Base-by-base conservation (phyloP, 106 monocot species). In the Phalaenopsis equestris region DNA sequence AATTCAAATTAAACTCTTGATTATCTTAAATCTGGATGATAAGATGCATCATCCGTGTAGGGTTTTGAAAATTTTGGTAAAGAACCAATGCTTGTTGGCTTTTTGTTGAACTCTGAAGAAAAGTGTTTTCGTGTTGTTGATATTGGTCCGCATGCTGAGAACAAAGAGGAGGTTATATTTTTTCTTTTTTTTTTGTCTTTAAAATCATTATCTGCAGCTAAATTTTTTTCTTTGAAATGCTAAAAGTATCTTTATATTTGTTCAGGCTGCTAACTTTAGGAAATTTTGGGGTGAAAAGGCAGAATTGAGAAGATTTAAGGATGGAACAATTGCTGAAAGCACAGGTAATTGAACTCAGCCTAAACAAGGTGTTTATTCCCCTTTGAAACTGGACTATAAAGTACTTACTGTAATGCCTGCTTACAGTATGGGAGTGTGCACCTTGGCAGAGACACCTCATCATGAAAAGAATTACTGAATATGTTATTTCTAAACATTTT, bases 251-350 rank as follows among this genome's bases (percentile, higher is more conserved):
- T 41, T 39, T 75, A 42, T 82, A 18, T 76, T 79, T 8, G 19
- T 76, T 14, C 79, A 96, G 96, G 90, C 81, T 81, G 67, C 77
- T 68, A 87, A 88, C 73, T 96, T 91, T 77, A 93, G 96, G 87
- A 87, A 93, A 79, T 96, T 93, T 81, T 96, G 96, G 96, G 96
- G 96, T 77, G 93, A 96, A 56, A 93, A 89, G 83, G 88, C 96
- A 74, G 93, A 96, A 65, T 91, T 96, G 72, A 91, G 96, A 80
- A 84, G 91, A 79, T 96, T 93, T 80, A 91, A 78, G 82, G 96
- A 96, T 85, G 93, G 96, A 24, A 90, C 80, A 10, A 92, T 96
- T 89, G 91, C 96, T 52, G 96, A 96, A 82, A 93, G 96, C 90
- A 92, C 90, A 84, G 93, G 96, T 56, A 87, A 82, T 82, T 3